These are phyloP conservation scores for Alternaria burnsii DNA, from an alignment of 2,329 filamentous ascomycete species.

Conservation along the genomic window DNA sequence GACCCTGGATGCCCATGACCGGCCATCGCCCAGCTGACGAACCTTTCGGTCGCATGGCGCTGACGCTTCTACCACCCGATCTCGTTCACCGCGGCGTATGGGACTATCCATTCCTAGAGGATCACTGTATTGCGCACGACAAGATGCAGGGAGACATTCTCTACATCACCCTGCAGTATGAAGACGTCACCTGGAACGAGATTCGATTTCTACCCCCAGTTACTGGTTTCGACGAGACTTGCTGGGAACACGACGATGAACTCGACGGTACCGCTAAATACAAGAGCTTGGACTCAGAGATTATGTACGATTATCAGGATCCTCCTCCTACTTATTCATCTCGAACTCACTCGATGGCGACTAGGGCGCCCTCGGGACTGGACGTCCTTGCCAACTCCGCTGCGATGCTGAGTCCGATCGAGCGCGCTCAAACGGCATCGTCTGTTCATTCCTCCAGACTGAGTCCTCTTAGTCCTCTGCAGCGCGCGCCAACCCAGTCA, in stretches of 20 bases:
- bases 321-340: conserved; percentile 54
- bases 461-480: conserved; percentile 22
- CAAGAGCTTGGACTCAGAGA: conserved; percentile 51
- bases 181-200: conserved; percentile 53
- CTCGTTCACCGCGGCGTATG: conserved; percentile 47
- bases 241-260: conserved; percentile 52
- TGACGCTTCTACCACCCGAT: conserved; percentile 45
- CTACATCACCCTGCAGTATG: conserved; percentile 51
- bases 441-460: conserved; percentile 21
- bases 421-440: conserved; percentile 38
- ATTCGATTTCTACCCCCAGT: conserved; percentile 48
- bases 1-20: conserved; percentile 53
- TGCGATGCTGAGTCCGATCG: conserved; percentile 46
- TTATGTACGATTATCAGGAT: conserved; percentile 55
- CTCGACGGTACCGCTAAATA: conserved; percentile 49
- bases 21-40: conserved; percentile 51
- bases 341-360: conserved; percentile 50
- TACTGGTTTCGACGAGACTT: conserved; percentile 45
- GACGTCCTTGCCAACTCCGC: conserved; percentile 51
- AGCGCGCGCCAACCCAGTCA: conserved; percentile 23
- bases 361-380: conserved; percentile 49
- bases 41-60: conserved; percentile 51
- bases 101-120: conserved; percentile 52
- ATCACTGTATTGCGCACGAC: conserved; percentile 53
- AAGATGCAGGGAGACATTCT: conserved; percentile 54